Conservation (phyloP, 2,329 filamentous ascomycete genomes). For the Intubia oerlemansii region DNA sequence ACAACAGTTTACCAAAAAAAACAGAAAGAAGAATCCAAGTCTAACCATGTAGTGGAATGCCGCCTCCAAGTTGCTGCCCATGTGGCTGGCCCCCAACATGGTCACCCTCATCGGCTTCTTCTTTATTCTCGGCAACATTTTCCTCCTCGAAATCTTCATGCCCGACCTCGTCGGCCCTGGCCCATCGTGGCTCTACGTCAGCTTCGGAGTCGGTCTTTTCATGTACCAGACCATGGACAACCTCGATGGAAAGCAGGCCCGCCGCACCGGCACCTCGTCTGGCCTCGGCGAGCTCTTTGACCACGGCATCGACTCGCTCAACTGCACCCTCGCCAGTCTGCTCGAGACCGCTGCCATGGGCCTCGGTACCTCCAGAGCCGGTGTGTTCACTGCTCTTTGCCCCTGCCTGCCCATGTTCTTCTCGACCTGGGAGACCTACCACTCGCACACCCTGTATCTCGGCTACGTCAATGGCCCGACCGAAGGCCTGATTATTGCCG, state of each 20-base stretch:
- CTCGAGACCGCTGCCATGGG: slow-evolving; percentile 88
- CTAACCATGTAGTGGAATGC: slow-evolving; percentile 61
- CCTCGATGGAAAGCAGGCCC: slow-evolving; percentile 91
- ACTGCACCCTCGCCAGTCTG: slow-evolving; percentile 83
- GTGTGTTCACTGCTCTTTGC: slow-evolving; percentile 77
- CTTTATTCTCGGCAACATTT: slow-evolving; percentile 77
- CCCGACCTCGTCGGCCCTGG: slow-evolving; percentile 80
- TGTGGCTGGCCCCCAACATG: slow-evolving; percentile 97
- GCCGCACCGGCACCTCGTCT: slow-evolving; percentile 84
- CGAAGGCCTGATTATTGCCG: slow-evolving; percentile 81
- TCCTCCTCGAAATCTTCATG: slow-evolving; percentile 52
- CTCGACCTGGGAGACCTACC: slow-evolving; percentile 98
- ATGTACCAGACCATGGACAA: slow-evolving; percentile 99
- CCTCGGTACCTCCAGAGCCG: slow-evolving; percentile 61
- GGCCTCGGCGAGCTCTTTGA: slow-evolving; percentile 93
- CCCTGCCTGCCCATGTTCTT: slow-evolving; percentile 98
- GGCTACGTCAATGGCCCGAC: slow-evolving; percentile 95
- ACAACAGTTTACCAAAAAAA: neutral
- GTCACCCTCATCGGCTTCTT: slow-evolving; percentile 88
- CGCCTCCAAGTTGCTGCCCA: slow-evolving; percentile 71
- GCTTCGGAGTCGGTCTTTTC: slow-evolving; percentile 88
- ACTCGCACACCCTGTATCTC: slow-evolving; percentile 91
- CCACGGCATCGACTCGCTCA: slow-evolving; percentile 94
- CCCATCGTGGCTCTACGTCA: slow-evolving; percentile 84
- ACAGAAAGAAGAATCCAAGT: neutral